Base-by-base conservation (phyloP, 2,329 filamentous ascomycete species). In the Zalaria obscura region DNA sequence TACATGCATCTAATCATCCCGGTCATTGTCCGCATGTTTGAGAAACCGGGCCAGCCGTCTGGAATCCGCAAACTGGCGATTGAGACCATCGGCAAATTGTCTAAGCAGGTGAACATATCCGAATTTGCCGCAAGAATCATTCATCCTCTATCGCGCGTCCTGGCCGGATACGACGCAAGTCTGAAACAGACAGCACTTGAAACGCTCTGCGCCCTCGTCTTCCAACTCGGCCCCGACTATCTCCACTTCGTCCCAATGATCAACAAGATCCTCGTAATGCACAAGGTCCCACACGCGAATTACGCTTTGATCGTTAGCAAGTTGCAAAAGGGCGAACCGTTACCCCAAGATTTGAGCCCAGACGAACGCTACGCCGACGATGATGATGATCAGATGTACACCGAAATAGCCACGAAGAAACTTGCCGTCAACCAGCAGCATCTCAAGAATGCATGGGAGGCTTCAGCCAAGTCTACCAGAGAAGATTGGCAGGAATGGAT, bases 401-500 rank as follows among this genome's bases (percentile, higher is more conserved):
- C 83, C 0, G 89, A 96, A 49, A 81, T 93, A 36, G 78, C 80
- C 2, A 84, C 83, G 8, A 95, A 94, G 69, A 96, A 96, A 62
- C 72, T 96, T 29, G 87, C 93, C 47, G 89, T 96, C 61, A 99
- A 98, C 51, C 87, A 94, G 39, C 88, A 96, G 48, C 93, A 98
- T 67, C 69, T 99, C 25, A 95, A 96, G 62, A 82, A 83, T 48
- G 91, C 93, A 0, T 99, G 91, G 91, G 91, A 96, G 52, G 91
- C 93, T 0, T 87, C 82, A 45, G 87, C 93, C 46, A 95, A 95
- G 57, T 95, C 89, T 0, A 99, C 91, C 6, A 87, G 88, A 53
- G 91, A 99, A 57, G 91, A 99, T 62, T 99, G 91, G 91, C 85
- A 94, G 54, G 91, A 99, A 60, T 99, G 91, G 91, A 86, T 98